These are phyloP conservation scores for Trichophyton equinum DNA, from an alignment of 2,329 filamentous ascomycete species.

Conservation along the genomic window DNA sequence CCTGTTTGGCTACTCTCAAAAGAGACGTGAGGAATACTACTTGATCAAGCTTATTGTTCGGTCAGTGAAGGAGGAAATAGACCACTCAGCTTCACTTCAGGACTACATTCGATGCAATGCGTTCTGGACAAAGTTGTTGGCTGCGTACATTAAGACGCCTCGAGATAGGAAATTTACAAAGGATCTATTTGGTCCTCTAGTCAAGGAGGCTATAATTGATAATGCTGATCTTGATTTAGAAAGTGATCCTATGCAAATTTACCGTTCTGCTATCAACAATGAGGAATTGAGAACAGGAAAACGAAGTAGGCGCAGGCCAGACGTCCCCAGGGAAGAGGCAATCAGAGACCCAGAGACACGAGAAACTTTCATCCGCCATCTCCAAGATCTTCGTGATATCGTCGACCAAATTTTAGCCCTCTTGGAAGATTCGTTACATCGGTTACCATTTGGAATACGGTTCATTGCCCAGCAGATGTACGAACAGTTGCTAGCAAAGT, in stretches of 20 bases:
- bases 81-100: constrained; percentile 57
- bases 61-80: constrained; percentile 76
- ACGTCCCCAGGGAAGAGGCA: constrained; percentile 83
- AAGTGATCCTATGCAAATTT: constrained; percentile 95
- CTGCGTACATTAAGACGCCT: constrained; percentile 80
- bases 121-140: constrained; percentile 81
- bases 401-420: constrained; percentile 77
- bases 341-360: constrained; percentile 91
- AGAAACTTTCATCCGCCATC: constrained; percentile 81
- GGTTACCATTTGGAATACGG: constrained; percentile 85
- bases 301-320: constrained; percentile 65
- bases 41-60: constrained; percentile 75
- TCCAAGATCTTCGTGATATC: constrained; percentile 87
- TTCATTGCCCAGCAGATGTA: constrained; percentile 81
- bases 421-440: constrained; percentile 69
- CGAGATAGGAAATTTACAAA: constrained; percentile 85
- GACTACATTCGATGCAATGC: constrained; percentile 83
- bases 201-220: constrained; percentile 85
- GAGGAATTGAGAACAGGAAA: constrained; percentile 87
- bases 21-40: constrained; percentile 93
- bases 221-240: constrained; percentile 84
- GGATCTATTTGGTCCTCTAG: constrained; percentile 69
- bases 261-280: constrained; percentile 89
- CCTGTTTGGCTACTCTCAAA: constrained; percentile 92
- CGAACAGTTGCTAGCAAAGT: constrained; percentile 61